Evolutionary conservation across 2,329 filamentous ascomycete genomes (phyloP).

Genomic region (Aspergillus aculeatinus): DNA sequence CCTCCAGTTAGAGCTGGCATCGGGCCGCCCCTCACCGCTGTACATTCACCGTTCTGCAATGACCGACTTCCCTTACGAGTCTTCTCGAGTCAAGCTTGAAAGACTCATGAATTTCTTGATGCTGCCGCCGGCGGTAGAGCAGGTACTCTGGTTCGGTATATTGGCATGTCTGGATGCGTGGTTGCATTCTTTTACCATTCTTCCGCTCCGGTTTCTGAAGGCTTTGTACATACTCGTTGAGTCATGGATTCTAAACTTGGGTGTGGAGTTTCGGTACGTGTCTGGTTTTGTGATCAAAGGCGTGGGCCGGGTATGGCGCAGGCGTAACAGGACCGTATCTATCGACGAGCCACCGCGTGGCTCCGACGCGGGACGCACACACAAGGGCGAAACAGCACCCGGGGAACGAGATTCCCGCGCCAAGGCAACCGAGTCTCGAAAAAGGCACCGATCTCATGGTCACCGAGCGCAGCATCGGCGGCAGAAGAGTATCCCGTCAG

Average conservation of each 20-base stretch:
- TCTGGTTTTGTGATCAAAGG: constrained; percentile 76
- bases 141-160: constrained; percentile 81
- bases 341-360: constrained; percentile 16
- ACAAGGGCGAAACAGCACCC: constrained; percentile 14
- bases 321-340: constrained; percentile 36
- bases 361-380: constrained; percentile 24
- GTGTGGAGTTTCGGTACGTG: constrained; percentile 70
- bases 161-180: constrained; percentile 92
- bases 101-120: constrained; percentile 84
- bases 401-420: constrained; percentile 25
- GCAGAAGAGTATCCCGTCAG: constrained; percentile 81
- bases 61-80: constrained; percentile 77
- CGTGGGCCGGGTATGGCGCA: constrained; percentile 74
- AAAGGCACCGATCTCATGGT: constrained; percentile 30
- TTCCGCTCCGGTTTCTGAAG: constrained; percentile 83
- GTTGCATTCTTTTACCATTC: constrained; percentile 94
- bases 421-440: constrained; percentile 21
- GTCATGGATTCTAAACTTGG: constrained; percentile 74
- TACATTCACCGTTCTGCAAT: constrained; percentile 61
- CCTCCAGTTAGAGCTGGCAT: constrained; percentile 64
- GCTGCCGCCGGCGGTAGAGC: constrained; percentile 77
- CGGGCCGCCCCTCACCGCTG: constrained; percentile 59
- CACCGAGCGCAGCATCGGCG: constrained; percentile 60
- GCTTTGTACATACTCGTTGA: constrained; percentile 72
- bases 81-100: constrained; percentile 87